Base-by-base conservation (phyloP, 352 stramenopile species). In the Pythium apleroticum region DNA sequence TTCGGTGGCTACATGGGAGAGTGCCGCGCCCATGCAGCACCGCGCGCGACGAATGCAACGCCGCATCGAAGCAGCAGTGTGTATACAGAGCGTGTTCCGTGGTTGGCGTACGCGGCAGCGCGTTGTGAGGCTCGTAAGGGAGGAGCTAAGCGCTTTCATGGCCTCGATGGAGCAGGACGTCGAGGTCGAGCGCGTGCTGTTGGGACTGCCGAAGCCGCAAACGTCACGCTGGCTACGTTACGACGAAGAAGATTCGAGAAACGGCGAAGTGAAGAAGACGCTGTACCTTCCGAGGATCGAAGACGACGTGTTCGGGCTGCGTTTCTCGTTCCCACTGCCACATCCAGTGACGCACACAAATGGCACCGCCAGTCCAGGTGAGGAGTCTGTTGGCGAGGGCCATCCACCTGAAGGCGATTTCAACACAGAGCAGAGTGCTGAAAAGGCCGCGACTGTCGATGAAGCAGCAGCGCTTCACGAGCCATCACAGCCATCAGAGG, bases 51-150 rank as follows among this genome's bases (percentile, higher is more conserved):
- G 33, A 37, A 14, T 1, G 25, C 20, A 49, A 7, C 12, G 5
- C 25, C 45, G 33, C 4, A 20, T 48, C n/a, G 22, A 39, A 11
- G 61, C 61, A 11, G 64, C 57, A 17, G n/a, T 24, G 20, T 20
- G 57, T 12, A 61, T 67, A 20, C 52, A 90, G 78, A 48, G 71
- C 33, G 65, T 50, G 28, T 89, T 86, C 62, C 82, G 82, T 12
- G 82, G 80, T 52, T 91, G 79, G 76, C 71, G 80, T 39, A 63
- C 72, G 35, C 78, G 80, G 19, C 52, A 48, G 33, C 73, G 78
- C 41, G 59, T 89, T 28, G 77, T 91, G 33, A 75, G 73, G 65
- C 58, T 54, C 43, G 80, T 91, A 49, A 73, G 78, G 12, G 43
- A 67, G 19, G 71, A 88, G 57, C 48, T 88, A 24, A 65, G 76